A percentile compares a stretch with the other conserved stretches of the same genome.
phyloP scores from a whole-genome alignment of 176 grass and related monocot species.

The Rhynchospora pubera region DNA sequence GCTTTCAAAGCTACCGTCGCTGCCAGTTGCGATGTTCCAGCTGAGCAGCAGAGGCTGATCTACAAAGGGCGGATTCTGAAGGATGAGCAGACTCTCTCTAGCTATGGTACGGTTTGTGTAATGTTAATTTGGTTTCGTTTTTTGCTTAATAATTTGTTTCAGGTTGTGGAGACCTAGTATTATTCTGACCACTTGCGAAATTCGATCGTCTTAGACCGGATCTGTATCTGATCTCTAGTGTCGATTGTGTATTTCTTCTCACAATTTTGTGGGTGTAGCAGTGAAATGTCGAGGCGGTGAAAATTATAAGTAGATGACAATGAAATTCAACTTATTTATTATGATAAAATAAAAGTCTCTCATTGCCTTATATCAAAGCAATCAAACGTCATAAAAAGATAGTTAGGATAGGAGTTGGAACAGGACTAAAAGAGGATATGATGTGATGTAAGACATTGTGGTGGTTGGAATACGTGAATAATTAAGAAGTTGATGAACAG shows the following conservation, averaged over 20 bases:
- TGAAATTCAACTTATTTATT: background rate
- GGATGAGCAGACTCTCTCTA: slow-evolving; percentile 88
- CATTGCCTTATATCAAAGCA: background rate
- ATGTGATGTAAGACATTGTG: background rate
- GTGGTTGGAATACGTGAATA: background rate
- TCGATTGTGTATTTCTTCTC: background rate
- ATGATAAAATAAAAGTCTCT: background rate
- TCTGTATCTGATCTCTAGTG: background rate
- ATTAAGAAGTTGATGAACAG: background rate
- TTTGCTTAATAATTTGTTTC: background rate
- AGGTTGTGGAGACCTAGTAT: no score
- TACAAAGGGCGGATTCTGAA: slow-evolving; percentile 92
- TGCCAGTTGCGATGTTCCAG: slow-evolving; percentile 64
- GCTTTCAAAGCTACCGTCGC: slow-evolving; percentile 66
- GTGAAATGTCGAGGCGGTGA: background rate
- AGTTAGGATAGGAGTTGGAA: background rate
- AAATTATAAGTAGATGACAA: background rate
- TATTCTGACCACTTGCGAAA: background rate
- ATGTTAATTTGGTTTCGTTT: background rate
- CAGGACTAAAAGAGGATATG: background rate
- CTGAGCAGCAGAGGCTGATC: slow-evolving; percentile 92
- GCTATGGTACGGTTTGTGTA: slow-evolving; percentile 53
- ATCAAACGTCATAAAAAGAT: background rate
- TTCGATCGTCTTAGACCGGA: background rate
- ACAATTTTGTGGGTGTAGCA: background rate